Evolutionary conservation across 176 grass and related monocot species (phyloP).

Genomic region (Thinopyrum elongatum): DNA sequence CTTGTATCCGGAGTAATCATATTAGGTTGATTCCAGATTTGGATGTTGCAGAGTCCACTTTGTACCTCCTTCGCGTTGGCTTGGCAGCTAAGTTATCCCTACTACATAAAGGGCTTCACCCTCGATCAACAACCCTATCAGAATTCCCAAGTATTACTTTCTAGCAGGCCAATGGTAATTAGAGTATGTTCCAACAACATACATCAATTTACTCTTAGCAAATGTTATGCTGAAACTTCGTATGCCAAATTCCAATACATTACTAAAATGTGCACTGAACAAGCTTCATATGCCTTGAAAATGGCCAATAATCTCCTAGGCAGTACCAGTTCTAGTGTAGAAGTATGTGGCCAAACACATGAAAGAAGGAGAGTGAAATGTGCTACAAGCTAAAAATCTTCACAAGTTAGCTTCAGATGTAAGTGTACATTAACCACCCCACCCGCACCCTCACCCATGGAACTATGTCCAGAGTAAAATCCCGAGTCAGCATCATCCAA

Average conservation of each 20-base stretch:
- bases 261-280: not conserved
- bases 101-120: not conserved
- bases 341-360: not conserved
- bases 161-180: not conserved
- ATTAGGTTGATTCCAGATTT: not conserved
- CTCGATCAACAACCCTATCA: not conserved
- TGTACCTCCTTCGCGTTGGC: not conserved
- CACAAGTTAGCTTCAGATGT: not conserved
- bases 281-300: not conserved
- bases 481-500: not conserved
- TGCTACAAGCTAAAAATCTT: not conserved
- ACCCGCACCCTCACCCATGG: no score
- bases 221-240: slow-evolving; percentile 3
- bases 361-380: not conserved
- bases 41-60: not conserved
- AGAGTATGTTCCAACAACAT: not conserved
- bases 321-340: not conserved
- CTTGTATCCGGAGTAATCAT: not conserved
- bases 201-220: not conserved
- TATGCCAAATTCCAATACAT: not conserved
- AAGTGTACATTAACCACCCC: not conserved
- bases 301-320: not conserved
- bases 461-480: not conserved
- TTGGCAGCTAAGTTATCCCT: not conserved
- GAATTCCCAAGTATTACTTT: not conserved